Base-by-base conservation (phyloP, 345 rosid genomes). In the Eucalyptus grandis region DNA sequence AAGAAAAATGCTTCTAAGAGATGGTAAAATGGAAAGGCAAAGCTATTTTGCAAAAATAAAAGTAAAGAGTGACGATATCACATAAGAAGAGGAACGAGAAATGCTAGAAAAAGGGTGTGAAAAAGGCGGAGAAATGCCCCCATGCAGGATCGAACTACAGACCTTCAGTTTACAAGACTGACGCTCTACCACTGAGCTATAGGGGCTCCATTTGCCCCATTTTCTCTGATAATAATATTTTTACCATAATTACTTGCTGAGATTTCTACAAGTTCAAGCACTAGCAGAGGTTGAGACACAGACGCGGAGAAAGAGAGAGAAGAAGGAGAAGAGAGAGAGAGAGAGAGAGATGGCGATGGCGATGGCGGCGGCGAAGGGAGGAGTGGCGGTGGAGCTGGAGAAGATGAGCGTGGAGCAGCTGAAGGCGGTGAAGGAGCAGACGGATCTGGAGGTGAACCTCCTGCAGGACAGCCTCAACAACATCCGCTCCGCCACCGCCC, bases 181-280 rank as follows among this genome's bases (percentile, higher is more conserved):
- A 93, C 96, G 97, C 95, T 96, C 96, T 97, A 94, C 96, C 97
- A 95, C 96, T 96, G 96, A 95, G 96, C 98, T 93, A 96, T 95
- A 95, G 89, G 94, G 96, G 96, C 96, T 4, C 47, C 0, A 21
- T 5, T 21, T 58, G 11, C 5, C 11, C 6, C 7, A 1, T 3
- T 19, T 34, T 53, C 9, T 11, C 5, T 6, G 10, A 1, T 34
- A n/a, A 51, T 30, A 4, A 2, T 46, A 47, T 72, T 9, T 56
- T 10, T 3, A 56, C 11, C 11, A 2, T 88, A 17, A n/a, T 19
- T 2, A 22, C 6, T 12, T 17, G 11, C 85, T 27, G 8, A 34
- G 19, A 31, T 31, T 31, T 67, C 40, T 67, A 67, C 22, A 67
- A 43, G 7, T 34, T 34, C 26, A 19, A 17, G 26, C 44, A 17